Evolutionary conservation across 2,329 filamentous ascomycete species (phyloP).

Genomic region (Aspergillus luchuensis): DNA sequence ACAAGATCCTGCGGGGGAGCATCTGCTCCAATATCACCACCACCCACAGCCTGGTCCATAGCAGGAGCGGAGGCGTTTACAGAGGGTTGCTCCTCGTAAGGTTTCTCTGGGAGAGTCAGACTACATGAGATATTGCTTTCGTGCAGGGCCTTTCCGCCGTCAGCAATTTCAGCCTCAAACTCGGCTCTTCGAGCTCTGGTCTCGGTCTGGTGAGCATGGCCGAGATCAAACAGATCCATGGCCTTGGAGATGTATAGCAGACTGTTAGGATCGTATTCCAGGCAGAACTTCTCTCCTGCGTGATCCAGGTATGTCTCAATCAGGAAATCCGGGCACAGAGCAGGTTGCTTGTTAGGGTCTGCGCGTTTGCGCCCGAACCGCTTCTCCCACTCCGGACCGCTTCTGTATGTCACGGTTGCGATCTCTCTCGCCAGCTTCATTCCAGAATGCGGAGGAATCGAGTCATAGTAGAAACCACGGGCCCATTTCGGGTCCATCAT

Average conservation of each 20-base stretch:
- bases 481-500: slow-evolving; percentile 99
- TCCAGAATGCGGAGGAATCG: slow-evolving; percentile 85
- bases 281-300: slow-evolving; percentile 95
- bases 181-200: slow-evolving; percentile 64
- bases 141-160: slow-evolving; percentile 39
- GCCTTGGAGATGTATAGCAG: slow-evolving; percentile 96
- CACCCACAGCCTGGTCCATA: slow-evolving; percentile 32
- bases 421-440: slow-evolving; percentile 99
- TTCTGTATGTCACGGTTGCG: slow-evolving; percentile 94
- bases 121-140: slow-evolving; percentile 63
- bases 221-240: slow-evolving; percentile 97
- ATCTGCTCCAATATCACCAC: slow-evolving; percentile 26
- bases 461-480: slow-evolving; percentile 88
- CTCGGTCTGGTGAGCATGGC: slow-evolving; percentile 67
- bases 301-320: slow-evolving; percentile 99
- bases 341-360: slow-evolving; percentile 81
- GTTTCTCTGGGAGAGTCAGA: slow-evolving; percentile 76
- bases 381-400: slow-evolving; percentile 95
- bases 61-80: slow-evolving; percentile 44
- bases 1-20: slow-evolving; percentile 78
- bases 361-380: slow-evolving; percentile 86
- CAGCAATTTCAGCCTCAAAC: slow-evolving; percentile 60
- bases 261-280: slow-evolving; percentile 95
- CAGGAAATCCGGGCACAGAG: slow-evolving; percentile 93
- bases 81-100: slow-evolving; percentile 83